Evolutionary conservation across 495 filamentous ascomycete species (phyloP), one percentile per base, ranked within the genome.

Genomic region (Podospora anserina): DNA sequence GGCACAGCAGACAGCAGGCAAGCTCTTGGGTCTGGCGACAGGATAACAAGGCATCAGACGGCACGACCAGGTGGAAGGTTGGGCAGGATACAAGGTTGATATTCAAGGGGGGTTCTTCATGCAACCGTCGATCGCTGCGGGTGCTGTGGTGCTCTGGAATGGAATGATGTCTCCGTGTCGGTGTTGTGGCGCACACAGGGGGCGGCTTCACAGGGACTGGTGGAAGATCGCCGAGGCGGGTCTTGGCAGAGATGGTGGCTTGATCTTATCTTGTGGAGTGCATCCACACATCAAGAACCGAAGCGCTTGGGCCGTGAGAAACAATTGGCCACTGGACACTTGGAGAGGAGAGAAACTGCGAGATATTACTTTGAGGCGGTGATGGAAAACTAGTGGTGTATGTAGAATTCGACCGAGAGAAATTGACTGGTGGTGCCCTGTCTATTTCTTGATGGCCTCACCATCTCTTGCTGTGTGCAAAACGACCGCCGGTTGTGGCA

Each of bases 81-180:
- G 69, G 54, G 63, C 64, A 54, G 63, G 65, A 54, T 63, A 49
- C 39, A 49, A 11, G 39, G 39, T 49, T 16, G 39, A 49, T n/a
- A 66, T 66, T 28, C 28, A 65, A 49, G 63, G 69, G 69, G 28
- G 15, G n/a, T 30, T 16, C 58, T 70, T 71, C 44, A 68, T 74
- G 70, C 72, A 70, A 58, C 64, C 61, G 71, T 60, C 62, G 55
- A 61, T 64, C 34, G 0, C 9, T 55, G 39, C 63, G 44, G 23
- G 39, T 23, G 23, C 23, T 23, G 23, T 2, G 23, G 39, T 49
- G 39, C 2, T 49, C 28, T 57, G 55, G 57, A 53, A 54, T 39
- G 39, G 62, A 39, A 65, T 32, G 55, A 19, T 20, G 15, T 61
- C 18, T 60, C n/a, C 56, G 19, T 39, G 30, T 32, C 30, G 30